Percentiles rank a stretch among this genome's conserved stretches.
These are phyloP conservation scores for Chaetomium fimeti DNA, from an alignment of 495 filamentous ascomycete genomes.

Conservation along the genomic window DNA sequence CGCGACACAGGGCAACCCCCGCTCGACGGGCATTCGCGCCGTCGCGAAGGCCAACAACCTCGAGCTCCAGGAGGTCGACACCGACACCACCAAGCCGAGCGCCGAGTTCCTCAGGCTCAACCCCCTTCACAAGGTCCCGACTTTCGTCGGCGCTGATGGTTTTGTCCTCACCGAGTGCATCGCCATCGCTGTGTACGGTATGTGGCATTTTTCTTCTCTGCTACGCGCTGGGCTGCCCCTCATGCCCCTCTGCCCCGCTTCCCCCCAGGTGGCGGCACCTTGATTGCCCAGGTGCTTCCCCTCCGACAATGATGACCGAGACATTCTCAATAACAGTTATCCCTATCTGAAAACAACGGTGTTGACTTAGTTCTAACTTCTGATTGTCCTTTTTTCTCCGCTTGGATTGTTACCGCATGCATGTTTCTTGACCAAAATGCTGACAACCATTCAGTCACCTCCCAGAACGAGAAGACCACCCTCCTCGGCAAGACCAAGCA, in stretches of 20 bases:
- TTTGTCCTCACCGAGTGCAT: conserved; percentile 85
- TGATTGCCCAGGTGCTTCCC: conserved; percentile 13
- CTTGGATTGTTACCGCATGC: conserved; percentile 17
- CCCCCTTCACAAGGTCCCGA: conserved; percentile 84
- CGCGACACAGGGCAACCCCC: conserved; percentile 70
- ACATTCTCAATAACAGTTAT: conserved; percentile 81
- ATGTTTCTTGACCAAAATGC: conserved; percentile 33
- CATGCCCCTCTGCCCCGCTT: conserved; percentile 27
- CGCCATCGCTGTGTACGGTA: conserved; percentile 97
- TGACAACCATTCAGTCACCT: conserved; percentile 69
- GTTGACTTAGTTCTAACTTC: conserved; percentile 69
- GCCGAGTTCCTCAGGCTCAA: conserved; percentile 81
- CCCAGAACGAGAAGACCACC: conserved; percentile 99
- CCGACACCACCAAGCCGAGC: conserved; percentile 58
- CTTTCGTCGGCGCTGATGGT: conserved; percentile 90
- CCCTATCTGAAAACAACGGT: conserved; percentile 89
- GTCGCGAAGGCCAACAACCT: conserved; percentile 95
- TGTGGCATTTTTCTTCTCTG: conserved; percentile 43
- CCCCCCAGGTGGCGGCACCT: conserved; percentile 10
- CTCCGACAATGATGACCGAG: conserved; percentile 67
- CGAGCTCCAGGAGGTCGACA: conserved; percentile 78
- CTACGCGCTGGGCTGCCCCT: background rate
- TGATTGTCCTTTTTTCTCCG: conserved; percentile 43
- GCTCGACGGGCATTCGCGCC: conserved; percentile 80
- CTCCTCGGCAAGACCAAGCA: conserved; percentile 99